A percentile compares a stretch with the other conserved stretches of the same genome.
Evolutionary conservation across 2,329 filamentous ascomycete species (phyloP).

Genomic region (Penicillium thymicola): DNA sequence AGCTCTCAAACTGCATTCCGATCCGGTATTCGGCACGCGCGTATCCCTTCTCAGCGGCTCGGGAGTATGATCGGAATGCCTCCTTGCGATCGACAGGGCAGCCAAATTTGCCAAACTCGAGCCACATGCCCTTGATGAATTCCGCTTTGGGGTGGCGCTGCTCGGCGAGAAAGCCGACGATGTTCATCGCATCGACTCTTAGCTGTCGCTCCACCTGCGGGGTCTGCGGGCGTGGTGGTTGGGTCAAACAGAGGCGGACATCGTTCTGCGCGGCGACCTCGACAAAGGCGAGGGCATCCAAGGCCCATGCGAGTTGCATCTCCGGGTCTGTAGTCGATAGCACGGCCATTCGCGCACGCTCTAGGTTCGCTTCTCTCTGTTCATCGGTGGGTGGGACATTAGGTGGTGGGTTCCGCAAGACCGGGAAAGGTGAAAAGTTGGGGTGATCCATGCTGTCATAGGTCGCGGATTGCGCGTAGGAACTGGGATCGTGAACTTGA

Average conservation of each 20-base stretch:
- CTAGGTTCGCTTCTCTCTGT: slow-evolving; percentile 85
- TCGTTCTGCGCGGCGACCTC: slow-evolving; percentile 78
- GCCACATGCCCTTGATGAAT: slow-evolving; percentile 94
- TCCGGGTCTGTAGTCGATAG: slow-evolving; percentile 91
- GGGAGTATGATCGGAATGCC: slow-evolving; percentile 80
- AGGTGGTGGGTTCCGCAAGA: slow-evolving; percentile 70
- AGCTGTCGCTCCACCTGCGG: slow-evolving; percentile 87
- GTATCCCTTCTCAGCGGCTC: slow-evolving; percentile 82
- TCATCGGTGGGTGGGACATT: slow-evolving; percentile 93
- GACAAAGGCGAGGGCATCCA: slow-evolving; percentile 84
- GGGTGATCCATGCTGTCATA: slow-evolving; percentile 56
- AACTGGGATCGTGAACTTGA: slow-evolving; percentile 38
- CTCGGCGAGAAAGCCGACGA: slow-evolving; percentile 82
- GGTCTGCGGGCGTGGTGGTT: slow-evolving; percentile 66
- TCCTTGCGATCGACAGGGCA: slow-evolving; percentile 89
- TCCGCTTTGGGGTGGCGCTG: slow-evolving; percentile 91
- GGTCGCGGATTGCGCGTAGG: slow-evolving; percentile 52
- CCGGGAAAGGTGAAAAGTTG: slow-evolving; percentile 88
- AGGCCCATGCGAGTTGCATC: slow-evolving; percentile 95
- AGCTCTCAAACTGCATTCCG: slow-evolving; percentile 96
- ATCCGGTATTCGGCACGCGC: slow-evolving; percentile 91
- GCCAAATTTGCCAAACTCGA: slow-evolving; percentile 96
- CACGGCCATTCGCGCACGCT: slow-evolving; percentile 77
- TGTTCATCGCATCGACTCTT: slow-evolving; percentile 82
- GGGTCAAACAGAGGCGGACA: slow-evolving; percentile 59